A percentile compares a stretch with the other conserved stretches of the same genome.
These are phyloP conservation scores for Rhizopogon rudus DNA, from an alignment of 768 basidiomycete species.

Conservation along the genomic window DNA sequence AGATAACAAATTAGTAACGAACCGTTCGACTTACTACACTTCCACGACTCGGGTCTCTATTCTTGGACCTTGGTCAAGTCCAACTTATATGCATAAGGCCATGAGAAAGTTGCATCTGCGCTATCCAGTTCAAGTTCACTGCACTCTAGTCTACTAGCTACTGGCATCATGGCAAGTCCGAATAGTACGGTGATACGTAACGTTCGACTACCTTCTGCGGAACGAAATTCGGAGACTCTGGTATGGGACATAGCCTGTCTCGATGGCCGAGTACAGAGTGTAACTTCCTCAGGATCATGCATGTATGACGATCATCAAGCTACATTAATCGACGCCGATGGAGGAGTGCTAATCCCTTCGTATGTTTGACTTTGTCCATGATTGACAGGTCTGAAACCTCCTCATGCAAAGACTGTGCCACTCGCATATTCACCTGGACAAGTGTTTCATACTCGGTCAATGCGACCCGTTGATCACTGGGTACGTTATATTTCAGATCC, in stretches of 20 bases:
- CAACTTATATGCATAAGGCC: not conserved
- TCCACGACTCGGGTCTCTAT: not conserved
- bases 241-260: constrained; percentile 30
- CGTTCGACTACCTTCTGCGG: constrained; percentile 26
- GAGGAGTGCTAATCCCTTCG: constrained; percentile 29
- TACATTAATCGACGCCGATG: constrained; percentile 17
- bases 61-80: not conserved
- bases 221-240: constrained; percentile 17
- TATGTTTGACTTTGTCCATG: constrained; percentile 7
- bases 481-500: constrained; percentile 28
- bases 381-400: constrained; percentile 10
- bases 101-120: not conserved
- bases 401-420: constrained; percentile 42
- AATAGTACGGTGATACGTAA: constrained; percentile 14
- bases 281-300: constrained; percentile 14
- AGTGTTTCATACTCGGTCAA: constrained; percentile 59
- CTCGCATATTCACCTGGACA: constrained; percentile 64
- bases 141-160: not conserved
- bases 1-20: not conserved
- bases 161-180: not conserved
- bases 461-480: constrained; percentile 48
- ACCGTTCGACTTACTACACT: not conserved
- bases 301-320: not conserved
- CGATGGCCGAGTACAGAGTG: constrained; percentile 19
- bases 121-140: too few species aligned